Base-by-base conservation (phyloP, 2,329 filamentous ascomycete genomes). In the Pyricularia grisea region DNA sequence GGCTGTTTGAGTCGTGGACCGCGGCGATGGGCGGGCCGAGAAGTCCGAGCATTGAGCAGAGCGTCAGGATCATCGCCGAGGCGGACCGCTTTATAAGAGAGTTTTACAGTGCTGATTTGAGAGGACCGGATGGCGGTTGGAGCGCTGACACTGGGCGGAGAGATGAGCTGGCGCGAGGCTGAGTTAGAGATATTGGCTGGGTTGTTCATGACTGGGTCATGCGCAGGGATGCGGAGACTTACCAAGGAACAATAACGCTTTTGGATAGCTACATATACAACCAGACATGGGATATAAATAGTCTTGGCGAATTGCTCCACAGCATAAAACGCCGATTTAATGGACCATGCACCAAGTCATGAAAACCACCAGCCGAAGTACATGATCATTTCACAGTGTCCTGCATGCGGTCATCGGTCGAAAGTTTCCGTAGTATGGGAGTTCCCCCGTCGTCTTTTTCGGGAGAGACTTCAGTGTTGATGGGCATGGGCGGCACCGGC, bases 41-140 rank as follows among this genome's bases (percentile, higher is more conserved):
- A 7, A 83, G 81, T 0, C 83, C 83, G 0, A 84, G 81, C 70
- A 79, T 84, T 0, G 75, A 83, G 42, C 81, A 83, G 68, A 83
- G 81, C 55, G 73, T 84, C 23, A 76, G 79, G 23, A 77, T 84
- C 11, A 84, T 84, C 20, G 75, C 76, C 0, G 80, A 83, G 67
- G 79, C 81, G 0, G 79, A 82, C 68, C 74, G 74, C 3, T 81
- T 82, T 23, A 82, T 83, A 7, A 75, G 76, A 50, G 74, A 80
- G 65, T 75, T 76, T 1, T 79, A 79, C 31, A 67, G 70, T 50
- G 14, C 30, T 36, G 64, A 42, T 66, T 2, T 12, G 64, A 36
- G n/a, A n/a, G 30, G 30, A 17, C 23, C 12, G 12, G 64, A 42
- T 12, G 64, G 11, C n/a, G 64, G 23, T 1, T 65, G 63, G 63